These are phyloP conservation scores for Saksenaea oblongispora DNA, from an alignment of 371 early-diverging fungal species.

Conservation along the genomic window DNA sequence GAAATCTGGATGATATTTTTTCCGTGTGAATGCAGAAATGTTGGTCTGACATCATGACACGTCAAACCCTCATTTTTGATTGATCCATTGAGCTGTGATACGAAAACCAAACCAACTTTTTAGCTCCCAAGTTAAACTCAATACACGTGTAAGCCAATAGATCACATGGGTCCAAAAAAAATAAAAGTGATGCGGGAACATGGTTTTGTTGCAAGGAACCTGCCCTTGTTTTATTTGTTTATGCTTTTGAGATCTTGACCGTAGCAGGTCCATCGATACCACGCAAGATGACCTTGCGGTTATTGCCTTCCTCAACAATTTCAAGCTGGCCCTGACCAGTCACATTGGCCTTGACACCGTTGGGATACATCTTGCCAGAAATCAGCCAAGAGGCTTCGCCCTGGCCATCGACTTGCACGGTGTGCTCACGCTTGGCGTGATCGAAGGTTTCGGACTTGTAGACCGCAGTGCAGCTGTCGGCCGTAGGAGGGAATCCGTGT, in stretches of 20 bases:
- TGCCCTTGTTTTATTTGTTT: slow-evolving; percentile 4
- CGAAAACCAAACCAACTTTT: too few relatives aligned
- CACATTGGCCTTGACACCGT: slow-evolving; percentile 36
- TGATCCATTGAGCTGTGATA: too few relatives aligned
- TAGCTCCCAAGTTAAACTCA: too few relatives aligned
- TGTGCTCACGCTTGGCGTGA: slow-evolving; percentile 25
- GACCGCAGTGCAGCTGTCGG: slow-evolving; percentile 7
- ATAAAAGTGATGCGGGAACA: too few relatives aligned
- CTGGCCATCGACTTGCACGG: slow-evolving; percentile 20
- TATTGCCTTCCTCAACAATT: slow-evolving; percentile 14
- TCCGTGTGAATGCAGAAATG: not conserved
- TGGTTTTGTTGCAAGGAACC: too few relatives aligned
- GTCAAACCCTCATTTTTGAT: not conserved
- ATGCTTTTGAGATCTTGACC: slow-evolving; percentile 23
- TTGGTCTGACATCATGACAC: not conserved
- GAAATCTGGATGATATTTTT: not conserved
- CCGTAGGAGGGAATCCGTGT: slow-evolving; percentile 38
- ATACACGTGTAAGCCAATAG: too few relatives aligned
- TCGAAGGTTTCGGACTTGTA: slow-evolving; percentile 38
- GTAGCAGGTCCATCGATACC: slow-evolving; percentile 15
- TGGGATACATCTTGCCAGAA: slow-evolving; percentile 40
- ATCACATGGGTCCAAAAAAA: too few relatives aligned
- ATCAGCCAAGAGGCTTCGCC: slow-evolving; percentile 21
- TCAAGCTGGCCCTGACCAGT: slow-evolving; percentile 15
- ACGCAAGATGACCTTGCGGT: slow-evolving; percentile 3